Percentiles rank a stretch among this genome's conserved stretches.
These are phyloP conservation scores for Trichoderma cornu-damae DNA, from an alignment of 2,329 filamentous ascomycete species.

Conservation along the genomic window DNA sequence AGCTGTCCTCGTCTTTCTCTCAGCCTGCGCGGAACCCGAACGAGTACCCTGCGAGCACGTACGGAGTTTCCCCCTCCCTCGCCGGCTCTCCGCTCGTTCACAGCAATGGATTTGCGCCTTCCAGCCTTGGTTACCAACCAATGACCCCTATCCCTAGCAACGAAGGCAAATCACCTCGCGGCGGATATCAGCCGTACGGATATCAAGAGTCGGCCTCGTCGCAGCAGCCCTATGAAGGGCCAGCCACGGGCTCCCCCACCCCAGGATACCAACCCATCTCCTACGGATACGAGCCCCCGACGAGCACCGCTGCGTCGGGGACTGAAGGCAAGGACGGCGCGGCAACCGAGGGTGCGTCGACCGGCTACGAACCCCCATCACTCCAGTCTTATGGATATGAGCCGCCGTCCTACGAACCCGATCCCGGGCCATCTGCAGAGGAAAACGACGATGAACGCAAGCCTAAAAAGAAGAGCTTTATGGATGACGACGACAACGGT, in stretches of 20 bases:
- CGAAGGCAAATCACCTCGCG: constrained; percentile 12
- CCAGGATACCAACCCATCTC: constrained; percentile 39
- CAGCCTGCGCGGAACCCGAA: constrained; percentile 27
- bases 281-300: constrained; percentile 50
- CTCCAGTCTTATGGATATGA: constrained; percentile 57
- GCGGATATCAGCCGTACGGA: constrained; percentile 30
- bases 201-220: constrained; percentile 9
- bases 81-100: constrained; percentile 20
- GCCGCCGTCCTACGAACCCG: constrained; percentile 53
- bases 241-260: constrained; percentile 21
- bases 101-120: constrained; percentile 23
- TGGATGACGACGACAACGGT: constrained; percentile 79
- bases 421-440: constrained; percentile 36
- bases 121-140: constrained; percentile 28
- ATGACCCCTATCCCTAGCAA: constrained; percentile 5
- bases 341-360: constrained; percentile 30
- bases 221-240: neutral
- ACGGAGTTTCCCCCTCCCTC: constrained; percentile 32
- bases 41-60: constrained; percentile 32
- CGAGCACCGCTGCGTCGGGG: constrained; percentile 28
- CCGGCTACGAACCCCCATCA: constrained; percentile 56
- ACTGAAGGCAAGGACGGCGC: constrained; percentile 20
- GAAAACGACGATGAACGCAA: constrained; percentile 48
- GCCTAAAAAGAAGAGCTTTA: constrained; percentile 69
- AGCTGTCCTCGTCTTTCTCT: constrained; percentile 38